Percentiles rank a stretch among this genome's conserved stretches.
These are phyloP conservation scores for Phanerochaete sordida DNA, from an alignment of 768 basidiomycete genomes.

Conservation along the genomic window DNA sequence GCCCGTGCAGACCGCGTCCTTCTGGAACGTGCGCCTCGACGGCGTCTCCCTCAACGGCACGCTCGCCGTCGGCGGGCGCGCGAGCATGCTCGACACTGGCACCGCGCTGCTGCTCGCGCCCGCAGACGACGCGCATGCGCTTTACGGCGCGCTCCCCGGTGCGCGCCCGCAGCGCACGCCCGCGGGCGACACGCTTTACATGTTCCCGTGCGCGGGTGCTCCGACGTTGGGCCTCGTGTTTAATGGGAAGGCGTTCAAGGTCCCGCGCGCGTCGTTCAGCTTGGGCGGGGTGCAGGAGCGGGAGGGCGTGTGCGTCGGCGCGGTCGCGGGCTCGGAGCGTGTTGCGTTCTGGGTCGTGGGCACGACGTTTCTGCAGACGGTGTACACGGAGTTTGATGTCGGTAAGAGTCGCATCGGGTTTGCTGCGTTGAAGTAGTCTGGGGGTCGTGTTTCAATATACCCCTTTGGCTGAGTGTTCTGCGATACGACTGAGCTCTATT, in stretches of 20 bases:
- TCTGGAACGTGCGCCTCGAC: conserved; percentile 36
- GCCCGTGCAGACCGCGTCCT: conserved; percentile 27
- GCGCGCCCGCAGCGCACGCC: background rate
- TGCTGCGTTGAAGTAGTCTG: conserved; percentile 8
- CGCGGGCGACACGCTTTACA: conserved; percentile 28
- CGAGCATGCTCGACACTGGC: conserved; percentile 34
- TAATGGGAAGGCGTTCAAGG: conserved; percentile 33
- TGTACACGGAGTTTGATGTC: conserved; percentile 43
- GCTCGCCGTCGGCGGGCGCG: conserved; percentile 11
- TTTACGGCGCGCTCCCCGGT: conserved; percentile 1
- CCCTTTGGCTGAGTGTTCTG: too few species aligned
- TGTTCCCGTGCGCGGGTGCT: conserved; percentile 30
- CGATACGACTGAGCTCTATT: too few species aligned
- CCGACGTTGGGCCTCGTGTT: conserved; percentile 33
- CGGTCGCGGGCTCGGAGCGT: conserved; percentile 22
- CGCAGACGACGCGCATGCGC: conserved; percentile 18
- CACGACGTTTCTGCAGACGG: conserved; percentile 40
- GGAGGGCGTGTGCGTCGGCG: conserved; percentile 34
- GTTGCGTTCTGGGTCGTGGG: conserved; percentile 32
- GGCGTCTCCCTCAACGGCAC: conserved; percentile 24
- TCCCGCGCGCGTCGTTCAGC: conserved; percentile 36
- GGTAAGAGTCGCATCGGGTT: conserved; percentile 18
- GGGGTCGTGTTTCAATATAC: too few species aligned
- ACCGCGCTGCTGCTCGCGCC: conserved; percentile 32
- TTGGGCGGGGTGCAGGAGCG: conserved; percentile 32